phyloP scores from a whole-genome alignment of 768 basidiomycete species.

The Kwoniella heveanensis region DNA sequence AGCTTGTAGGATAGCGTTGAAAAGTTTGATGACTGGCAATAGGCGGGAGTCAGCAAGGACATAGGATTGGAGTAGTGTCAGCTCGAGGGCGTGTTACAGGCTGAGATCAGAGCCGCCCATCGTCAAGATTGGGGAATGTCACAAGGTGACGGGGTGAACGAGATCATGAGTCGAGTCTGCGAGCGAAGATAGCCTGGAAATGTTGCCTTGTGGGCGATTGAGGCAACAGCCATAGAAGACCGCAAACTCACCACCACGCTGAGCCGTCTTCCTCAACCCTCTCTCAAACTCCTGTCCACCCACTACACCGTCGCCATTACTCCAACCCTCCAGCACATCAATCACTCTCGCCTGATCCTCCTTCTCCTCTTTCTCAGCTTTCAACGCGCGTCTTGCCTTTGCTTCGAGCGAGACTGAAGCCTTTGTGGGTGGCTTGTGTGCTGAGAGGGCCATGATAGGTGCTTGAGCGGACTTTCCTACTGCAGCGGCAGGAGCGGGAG shows the following conservation, averaged over 20 bases:
- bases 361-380: constrained; percentile 52
- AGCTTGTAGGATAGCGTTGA: constrained; percentile 56
- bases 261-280: constrained; percentile 55
- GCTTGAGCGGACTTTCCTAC: constrained; percentile 15
- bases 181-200: too few relatives aligned
- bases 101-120: too few relatives aligned
- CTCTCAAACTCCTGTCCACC: constrained; percentile 56
- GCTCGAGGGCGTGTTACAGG: too few relatives aligned
- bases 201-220: too few relatives aligned
- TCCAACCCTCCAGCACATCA: constrained; percentile 57
- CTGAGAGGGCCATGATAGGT: constrained; percentile 54
- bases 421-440: constrained; percentile 43
- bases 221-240: too few relatives aligned
- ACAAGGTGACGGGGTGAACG: too few relatives aligned
- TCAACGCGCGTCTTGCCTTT: constrained; percentile 45
- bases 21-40: constrained; percentile 55
- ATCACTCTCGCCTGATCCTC: constrained; percentile 54
- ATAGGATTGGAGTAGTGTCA: neutral
- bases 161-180: too few relatives aligned
- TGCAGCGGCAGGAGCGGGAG: neutral
- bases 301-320: constrained; percentile 30
- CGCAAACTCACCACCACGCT: constrained; percentile 54
- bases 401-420: constrained; percentile 44
- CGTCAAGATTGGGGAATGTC: too few relatives aligned
- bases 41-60: too few relatives aligned